A percentile compares a stretch with the other conserved stretches of the same genome.
Evolutionary conservation across 345 rosid genomes (phyloP).

Genomic region (Sonneratia alba): DNA sequence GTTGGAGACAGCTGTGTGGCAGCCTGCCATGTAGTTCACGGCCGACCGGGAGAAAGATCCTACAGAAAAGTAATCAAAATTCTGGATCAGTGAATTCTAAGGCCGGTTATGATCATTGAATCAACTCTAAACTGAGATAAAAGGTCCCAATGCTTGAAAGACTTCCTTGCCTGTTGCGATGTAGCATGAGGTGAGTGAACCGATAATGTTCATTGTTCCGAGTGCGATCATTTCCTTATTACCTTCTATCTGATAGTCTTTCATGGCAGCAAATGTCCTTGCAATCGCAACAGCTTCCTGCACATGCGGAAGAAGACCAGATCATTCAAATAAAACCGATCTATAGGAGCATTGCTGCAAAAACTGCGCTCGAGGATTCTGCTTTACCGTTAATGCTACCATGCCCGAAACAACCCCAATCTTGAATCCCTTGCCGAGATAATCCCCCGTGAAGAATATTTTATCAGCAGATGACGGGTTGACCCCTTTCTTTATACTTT

Average conservation of each 20-base stretch:
- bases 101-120: too few species aligned
- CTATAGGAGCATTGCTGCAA: not conserved
- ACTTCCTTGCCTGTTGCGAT: slow-evolving; percentile 15
- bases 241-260: slow-evolving; percentile 32
- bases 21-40: slow-evolving; percentile 31
- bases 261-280: slow-evolving; percentile 28
- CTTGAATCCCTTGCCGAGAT: slow-evolving; percentile 12
- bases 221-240: slow-evolving; percentile 41
- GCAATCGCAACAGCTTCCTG: slow-evolving; percentile 37
- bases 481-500: slow-evolving; percentile 7
- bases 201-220: slow-evolving; percentile 28
- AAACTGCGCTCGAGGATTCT: not conserved
- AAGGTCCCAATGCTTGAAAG: not conserved
- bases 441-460: slow-evolving; percentile 12
- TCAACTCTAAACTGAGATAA: not conserved
- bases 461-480: slow-evolving; percentile 13
- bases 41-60: slow-evolving; percentile 29
- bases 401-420: slow-evolving; percentile 15
- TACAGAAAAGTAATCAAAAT: not conserved
- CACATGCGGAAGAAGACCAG: not conserved
- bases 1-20: slow-evolving; percentile 24
- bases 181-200: slow-evolving; percentile 29
- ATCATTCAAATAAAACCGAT: not conserved
- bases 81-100: too few species aligned
- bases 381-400: slow-evolving; percentile 14